Evolutionary conservation across 352 stramenopile genomes (phyloP).

Genomic region (Phytophthora pini): DNA sequence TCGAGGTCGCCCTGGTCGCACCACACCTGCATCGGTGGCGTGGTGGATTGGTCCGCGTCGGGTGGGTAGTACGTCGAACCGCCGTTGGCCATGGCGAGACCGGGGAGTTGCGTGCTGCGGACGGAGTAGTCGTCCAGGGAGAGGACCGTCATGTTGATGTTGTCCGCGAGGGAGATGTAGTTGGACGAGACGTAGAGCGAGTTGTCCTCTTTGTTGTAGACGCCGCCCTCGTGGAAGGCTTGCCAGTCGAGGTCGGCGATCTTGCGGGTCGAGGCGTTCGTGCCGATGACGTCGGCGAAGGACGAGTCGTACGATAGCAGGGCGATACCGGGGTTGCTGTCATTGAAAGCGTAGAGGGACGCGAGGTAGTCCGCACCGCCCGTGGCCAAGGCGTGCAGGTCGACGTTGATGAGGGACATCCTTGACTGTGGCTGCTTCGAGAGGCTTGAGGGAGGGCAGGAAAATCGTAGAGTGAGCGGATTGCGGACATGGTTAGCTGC

Average conservation of each 20-base stretch:
- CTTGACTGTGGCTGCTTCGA: background rate
- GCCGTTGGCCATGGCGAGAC: constrained; percentile 24
- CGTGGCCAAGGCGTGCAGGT: constrained; percentile 26
- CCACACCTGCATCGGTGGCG: constrained; percentile 29
- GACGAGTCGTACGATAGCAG: constrained; percentile 26
- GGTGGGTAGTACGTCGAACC: constrained; percentile 27
- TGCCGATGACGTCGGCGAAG: constrained; percentile 13
- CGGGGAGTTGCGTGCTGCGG: constrained; percentile 17
- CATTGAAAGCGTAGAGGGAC: constrained; percentile 22
- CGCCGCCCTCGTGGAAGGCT: constrained; percentile 26
- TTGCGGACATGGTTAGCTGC: background rate
- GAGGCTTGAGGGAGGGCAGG: constrained; percentile 1
- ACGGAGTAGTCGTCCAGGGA: constrained; percentile 24
- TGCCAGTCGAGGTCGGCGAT: constrained; percentile 22
- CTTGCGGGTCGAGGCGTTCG: constrained; percentile 8
- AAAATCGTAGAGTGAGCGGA: constrained; percentile 6
- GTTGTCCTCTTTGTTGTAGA: constrained; percentile 34
- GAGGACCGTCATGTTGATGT: constrained; percentile 30
- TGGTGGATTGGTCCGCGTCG: constrained; percentile 12
- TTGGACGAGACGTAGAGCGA: constrained; percentile 31
- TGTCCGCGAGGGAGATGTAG: constrained; percentile 17
- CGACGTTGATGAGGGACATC: constrained; percentile 24
- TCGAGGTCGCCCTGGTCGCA: constrained; percentile 29
- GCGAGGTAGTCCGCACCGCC: constrained; percentile 25
- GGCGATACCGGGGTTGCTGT: constrained; percentile 14